phyloP scores from a whole-genome alignment of 305 asterid genomes.

The Fraxinus nigra region DNA sequence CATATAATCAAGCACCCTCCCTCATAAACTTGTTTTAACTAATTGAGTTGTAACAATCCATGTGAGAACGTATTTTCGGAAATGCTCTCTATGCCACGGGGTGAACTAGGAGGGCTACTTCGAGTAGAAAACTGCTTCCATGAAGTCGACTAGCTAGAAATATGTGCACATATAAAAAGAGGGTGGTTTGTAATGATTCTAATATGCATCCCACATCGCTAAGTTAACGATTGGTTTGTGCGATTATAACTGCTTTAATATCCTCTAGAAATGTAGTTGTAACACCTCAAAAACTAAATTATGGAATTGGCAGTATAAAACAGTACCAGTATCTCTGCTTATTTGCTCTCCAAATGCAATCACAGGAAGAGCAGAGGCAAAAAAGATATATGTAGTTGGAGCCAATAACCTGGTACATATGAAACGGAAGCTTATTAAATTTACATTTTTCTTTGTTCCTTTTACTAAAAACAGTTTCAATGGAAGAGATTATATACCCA shows the following conservation, averaged over 20 bases:
- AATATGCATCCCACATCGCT: not conserved
- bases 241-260: not conserved
- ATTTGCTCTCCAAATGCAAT: conserved; percentile 89
- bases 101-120: not conserved
- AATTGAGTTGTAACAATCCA: not conserved
- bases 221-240: not conserved
- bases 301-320: not conserved
- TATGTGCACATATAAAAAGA: not conserved
- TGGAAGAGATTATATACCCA: conserved; percentile 27
- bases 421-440: not conserved
- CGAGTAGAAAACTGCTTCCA: not conserved
- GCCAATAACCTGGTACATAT: conserved; percentile 57
- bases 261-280: not conserved
- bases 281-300: not conserved
- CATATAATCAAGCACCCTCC: not conserved
- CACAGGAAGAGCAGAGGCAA: conserved; percentile 86
- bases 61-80: not conserved
- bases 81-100: not conserved
- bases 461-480: not conserved
- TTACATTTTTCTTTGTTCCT: not conserved
- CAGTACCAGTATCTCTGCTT: conserved; percentile 69
- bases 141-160: not conserved
- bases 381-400: conserved; percentile 74
- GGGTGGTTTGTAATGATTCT: not conserved
- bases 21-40: not conserved